A percentile compares a stretch with the other conserved stretches of the same genome.
phyloP scores from a whole-genome alignment of 441 rosid genomes.

The Geranium incanum region DNA sequence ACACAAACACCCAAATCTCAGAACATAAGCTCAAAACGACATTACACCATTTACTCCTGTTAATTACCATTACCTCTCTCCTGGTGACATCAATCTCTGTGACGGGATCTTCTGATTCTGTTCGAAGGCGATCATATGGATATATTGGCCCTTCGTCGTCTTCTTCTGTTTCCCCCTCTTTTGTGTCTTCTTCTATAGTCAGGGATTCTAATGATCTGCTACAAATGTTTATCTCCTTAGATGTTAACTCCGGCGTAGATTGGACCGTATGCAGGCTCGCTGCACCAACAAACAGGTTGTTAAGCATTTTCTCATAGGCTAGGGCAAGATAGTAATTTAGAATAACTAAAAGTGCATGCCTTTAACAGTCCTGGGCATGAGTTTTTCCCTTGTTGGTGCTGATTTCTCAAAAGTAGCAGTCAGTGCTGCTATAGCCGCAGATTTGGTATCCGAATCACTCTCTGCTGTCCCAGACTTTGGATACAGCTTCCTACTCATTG shows the following conservation, averaged over 20 bases:
- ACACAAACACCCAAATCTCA: constrained; percentile 21
- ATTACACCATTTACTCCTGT: constrained; percentile 6
- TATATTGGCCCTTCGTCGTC: constrained; percentile 68
- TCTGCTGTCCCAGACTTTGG: constrained; percentile 76
- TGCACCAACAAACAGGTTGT: constrained; percentile 18
- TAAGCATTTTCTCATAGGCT: background rate
- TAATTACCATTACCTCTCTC: constrained; percentile 53
- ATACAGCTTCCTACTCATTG: constrained; percentile 76
- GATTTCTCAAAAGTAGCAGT: constrained; percentile 54
- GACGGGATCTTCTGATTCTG: constrained; percentile 55
- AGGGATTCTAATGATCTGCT: constrained; percentile 59
- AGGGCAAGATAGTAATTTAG: constrained; percentile 1
- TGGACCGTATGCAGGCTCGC: constrained; percentile 45
- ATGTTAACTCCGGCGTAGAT: constrained; percentile 37
- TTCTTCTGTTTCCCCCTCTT: constrained; percentile 82
- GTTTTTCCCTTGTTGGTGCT: constrained; percentile 49
- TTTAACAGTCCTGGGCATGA: constrained; percentile 62
- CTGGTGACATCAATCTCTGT: constrained; percentile 78
- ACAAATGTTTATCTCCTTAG: constrained; percentile 50
- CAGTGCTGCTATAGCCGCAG: constrained; percentile 72
- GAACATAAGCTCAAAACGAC: constrained; percentile 8
- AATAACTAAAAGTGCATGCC: constrained; percentile 32
- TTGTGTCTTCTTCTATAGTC: constrained; percentile 70
- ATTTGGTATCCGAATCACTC: constrained; percentile 43
- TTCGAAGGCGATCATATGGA: constrained; percentile 73